These are phyloP conservation scores for Calycina herbarum DNA, from an alignment of 2,329 filamentous ascomycete species.

Conservation along the genomic window DNA sequence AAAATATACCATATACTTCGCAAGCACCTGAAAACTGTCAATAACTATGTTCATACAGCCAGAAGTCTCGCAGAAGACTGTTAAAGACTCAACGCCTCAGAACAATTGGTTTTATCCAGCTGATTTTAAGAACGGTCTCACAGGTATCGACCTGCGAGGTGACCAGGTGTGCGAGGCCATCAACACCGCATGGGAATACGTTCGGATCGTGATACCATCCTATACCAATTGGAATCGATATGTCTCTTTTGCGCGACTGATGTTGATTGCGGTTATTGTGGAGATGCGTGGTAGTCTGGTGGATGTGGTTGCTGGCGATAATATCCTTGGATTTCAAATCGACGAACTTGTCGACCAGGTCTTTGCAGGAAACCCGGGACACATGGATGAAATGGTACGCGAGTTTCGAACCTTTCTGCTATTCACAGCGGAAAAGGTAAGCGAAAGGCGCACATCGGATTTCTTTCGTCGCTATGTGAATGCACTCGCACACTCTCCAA, in stretches of 20 bases:
- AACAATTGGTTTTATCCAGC: constrained; percentile 1
- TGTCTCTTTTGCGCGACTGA: neutral
- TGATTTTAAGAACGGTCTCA: neutral
- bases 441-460: too few species aligned
- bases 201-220: neutral
- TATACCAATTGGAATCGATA: constrained; percentile 9
- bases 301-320: neutral
- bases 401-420: too few species aligned
- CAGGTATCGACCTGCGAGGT: neutral
- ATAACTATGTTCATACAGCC: neutral
- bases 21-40: neutral
- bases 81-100: neutral
- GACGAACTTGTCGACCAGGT: neutral
- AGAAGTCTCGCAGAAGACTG: neutral
- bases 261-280: neutral
- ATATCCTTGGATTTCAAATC: neutral
- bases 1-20: neutral
- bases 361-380: too few species aligned
- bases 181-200: constrained; percentile 1
- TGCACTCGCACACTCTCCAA: neutral
- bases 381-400: too few species aligned
- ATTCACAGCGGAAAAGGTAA: too few species aligned
- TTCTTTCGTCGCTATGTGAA: too few species aligned
- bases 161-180: neutral
- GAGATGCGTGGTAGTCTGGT: constrained; percentile 6